Conservation (phyloP, 2,329 filamentous ascomycete species). For the Zymoseptoria crescenta region DNA sequence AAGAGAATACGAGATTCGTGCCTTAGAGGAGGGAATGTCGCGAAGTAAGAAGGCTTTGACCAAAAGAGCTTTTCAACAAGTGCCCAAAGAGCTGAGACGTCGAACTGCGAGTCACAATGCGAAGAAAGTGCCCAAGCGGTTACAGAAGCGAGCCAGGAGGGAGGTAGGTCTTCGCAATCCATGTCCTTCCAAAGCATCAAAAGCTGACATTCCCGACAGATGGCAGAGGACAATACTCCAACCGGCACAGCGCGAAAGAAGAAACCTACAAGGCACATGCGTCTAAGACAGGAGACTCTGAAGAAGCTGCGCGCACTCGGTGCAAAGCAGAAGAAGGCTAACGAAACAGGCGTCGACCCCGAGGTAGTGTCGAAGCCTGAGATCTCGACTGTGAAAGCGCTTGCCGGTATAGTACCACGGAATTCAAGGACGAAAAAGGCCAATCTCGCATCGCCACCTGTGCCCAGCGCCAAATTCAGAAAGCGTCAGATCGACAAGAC, state of each 20-base stretch:
- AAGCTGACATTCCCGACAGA: slow-evolving; percentile 44
- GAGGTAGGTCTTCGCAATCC: slow-evolving; percentile 35
- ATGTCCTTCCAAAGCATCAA: background rate
- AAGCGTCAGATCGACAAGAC: slow-evolving; percentile 83
- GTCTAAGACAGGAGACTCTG: slow-evolving; percentile 67
- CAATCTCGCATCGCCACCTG: slow-evolving; percentile 55
- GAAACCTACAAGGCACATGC: slow-evolving; percentile 46
- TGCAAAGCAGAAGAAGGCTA: slow-evolving; percentile 40
- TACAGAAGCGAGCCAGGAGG: slow-evolving; percentile 60
- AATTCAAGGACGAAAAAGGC: slow-evolving; percentile 64
- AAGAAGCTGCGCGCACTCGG: slow-evolving; percentile 60
- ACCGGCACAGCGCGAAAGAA: slow-evolving; percentile 60
- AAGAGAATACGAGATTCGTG: slow-evolving; percentile 81
- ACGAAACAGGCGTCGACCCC: slow-evolving; percentile 27
- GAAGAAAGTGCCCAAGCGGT: slow-evolving; percentile 72
- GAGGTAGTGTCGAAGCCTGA: slow-evolving; percentile 13
- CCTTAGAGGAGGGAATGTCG: slow-evolving; percentile 74
- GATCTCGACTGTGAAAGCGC: slow-evolving; percentile 13
- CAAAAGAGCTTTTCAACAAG: slow-evolving; percentile 79
- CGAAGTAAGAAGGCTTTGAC: slow-evolving; percentile 57
- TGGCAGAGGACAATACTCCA: slow-evolving; percentile 86
- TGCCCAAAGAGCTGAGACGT: slow-evolving; percentile 75
- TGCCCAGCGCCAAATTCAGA: slow-evolving; percentile 62
- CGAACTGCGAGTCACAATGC: slow-evolving; percentile 93
- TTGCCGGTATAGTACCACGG: slow-evolving; percentile 25